Evolutionary conservation across 2,329 filamentous ascomycete genomes (phyloP), one percentile per base, ranked within the genome.

Genomic region (Verticillium isaacii): DNA sequence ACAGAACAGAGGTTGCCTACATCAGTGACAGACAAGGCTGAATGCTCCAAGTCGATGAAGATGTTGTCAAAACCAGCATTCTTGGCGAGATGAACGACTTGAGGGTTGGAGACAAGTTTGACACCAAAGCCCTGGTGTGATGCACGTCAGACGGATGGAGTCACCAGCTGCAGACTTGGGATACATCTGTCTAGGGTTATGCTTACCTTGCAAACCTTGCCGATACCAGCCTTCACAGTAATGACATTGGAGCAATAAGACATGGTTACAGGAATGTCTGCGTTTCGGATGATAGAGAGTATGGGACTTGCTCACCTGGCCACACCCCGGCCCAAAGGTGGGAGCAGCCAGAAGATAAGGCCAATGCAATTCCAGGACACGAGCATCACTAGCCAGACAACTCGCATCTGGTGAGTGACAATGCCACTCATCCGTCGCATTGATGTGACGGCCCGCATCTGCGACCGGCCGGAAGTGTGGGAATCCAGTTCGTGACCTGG

Each of bases 21-120:
- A 25, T 74, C 68, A 9, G 66, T 64, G 5, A 74, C 54, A 0
- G 71, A 71, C 5, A 77, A 64, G 4, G 63, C 64, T 3, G 70
- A 70, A 57, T 76, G 74, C 64, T 77, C 74, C 5, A 76, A 65
- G 56, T 77, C 75, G 61, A 77, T 74, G 64, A 77, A 76, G 0
- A 77, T 62, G 15, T 69, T 63, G 59, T 77, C 71, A 58, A 69
- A 75, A 17, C 73, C 72, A 1, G 70, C 70, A 36, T 69, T 67
- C 61, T 70, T 70, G 19, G 73, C 74, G 6, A 75, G 64, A 14
- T 71, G 67, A 6, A 73, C 70, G 4, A 76, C 65, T n/a, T 69
- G 64, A 0, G 67, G 55, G 25, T 67, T 69, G 1, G 70, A 60
- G 0, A 69, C 61, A 4, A 75, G 59, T 54, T 68, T 70, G 58